Conservation (phyloP, 257 asterid genomes). For the Primulina eburnea region DNA sequence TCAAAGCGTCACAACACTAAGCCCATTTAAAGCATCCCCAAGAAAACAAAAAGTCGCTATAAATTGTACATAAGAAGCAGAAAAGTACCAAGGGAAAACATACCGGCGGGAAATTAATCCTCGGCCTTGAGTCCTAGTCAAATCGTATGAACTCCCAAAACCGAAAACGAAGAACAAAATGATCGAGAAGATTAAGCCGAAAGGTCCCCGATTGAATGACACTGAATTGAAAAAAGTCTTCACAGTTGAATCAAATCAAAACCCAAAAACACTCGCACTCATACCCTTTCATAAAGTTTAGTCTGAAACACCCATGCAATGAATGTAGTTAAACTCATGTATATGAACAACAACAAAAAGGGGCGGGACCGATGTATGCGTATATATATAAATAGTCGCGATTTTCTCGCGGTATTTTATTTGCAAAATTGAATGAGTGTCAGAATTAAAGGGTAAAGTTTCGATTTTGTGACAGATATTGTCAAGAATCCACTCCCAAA, state of each 20-base stretch:
- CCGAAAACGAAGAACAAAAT: constrained; percentile 7
- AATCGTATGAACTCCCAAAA: constrained; percentile 7
- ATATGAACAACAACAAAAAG: background rate
- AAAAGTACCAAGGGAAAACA: constrained; percentile 15
- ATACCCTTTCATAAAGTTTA: no score
- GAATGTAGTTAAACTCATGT: background rate
- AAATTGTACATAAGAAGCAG: constrained; percentile 12
- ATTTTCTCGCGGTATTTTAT: background rate
- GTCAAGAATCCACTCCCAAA: background rate
- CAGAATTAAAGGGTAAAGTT: background rate
- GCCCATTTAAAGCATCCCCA: constrained; percentile 10
- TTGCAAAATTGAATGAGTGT: background rate
- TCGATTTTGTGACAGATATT: background rate
- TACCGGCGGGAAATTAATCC: constrained; percentile 19
- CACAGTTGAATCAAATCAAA: background rate
- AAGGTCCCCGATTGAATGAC: background rate
- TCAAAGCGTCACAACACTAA: background rate
- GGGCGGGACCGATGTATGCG: background rate
- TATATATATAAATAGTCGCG: background rate
- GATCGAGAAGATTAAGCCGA: background rate
- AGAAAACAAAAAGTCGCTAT: background rate
- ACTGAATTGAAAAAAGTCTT: background rate
- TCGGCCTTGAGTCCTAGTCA: background rate
- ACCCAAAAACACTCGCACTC: background rate
- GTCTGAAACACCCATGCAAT: no score